Conservation (phyloP, 2,329 filamentous ascomycete genomes). For the Colletotrichum sp. region DNA sequence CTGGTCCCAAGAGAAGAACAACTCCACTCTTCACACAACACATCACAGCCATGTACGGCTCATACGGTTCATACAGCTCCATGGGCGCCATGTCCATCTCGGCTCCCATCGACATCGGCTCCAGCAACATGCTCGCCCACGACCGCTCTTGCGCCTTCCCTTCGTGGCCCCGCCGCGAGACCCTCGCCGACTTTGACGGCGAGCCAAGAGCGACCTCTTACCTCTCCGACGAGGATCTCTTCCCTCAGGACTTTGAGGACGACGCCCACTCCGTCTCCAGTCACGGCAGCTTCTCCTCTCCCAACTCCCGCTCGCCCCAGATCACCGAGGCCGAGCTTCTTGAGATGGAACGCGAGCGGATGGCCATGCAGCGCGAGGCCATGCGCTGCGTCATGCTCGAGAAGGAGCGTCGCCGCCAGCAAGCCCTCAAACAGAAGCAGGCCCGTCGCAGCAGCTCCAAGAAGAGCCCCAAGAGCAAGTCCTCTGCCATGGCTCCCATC, state of each 20-base stretch:
- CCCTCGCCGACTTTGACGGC: slow-evolving; percentile 48
- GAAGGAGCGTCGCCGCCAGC: slow-evolving; percentile 59
- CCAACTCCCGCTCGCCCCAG: slow-evolving; percentile 41
- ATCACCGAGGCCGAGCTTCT: slow-evolving; percentile 54
- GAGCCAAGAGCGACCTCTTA: slow-evolving; percentile 56
- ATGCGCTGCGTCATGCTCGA: slow-evolving; percentile 55
- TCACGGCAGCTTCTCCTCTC: slow-evolving; percentile 48
- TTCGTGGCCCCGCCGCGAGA: slow-evolving; percentile 62
- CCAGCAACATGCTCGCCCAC: slow-evolving; percentile 43
- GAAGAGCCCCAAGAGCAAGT: slow-evolving; percentile 55
- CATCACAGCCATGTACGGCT: slow-evolving; percentile 50
- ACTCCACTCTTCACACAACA: slow-evolving; percentile 30
- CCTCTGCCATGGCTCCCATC: slow-evolving; percentile 59
- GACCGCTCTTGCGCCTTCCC: slow-evolving; percentile 60
- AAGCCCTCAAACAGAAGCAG: slow-evolving; percentile 37
- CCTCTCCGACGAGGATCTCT: slow-evolving; percentile 69
- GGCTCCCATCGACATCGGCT: slow-evolving; percentile 51
- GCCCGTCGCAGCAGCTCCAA: slow-evolving; percentile 46
- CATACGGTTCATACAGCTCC: slow-evolving; percentile 57
- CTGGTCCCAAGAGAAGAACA: background rate
- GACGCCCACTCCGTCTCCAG: slow-evolving; percentile 52
- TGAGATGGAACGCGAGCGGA: slow-evolving; percentile 55
- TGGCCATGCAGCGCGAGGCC: slow-evolving; percentile 57
- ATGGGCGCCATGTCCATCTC: slow-evolving; percentile 43
- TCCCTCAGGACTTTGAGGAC: slow-evolving; percentile 58